These are phyloP conservation scores for Rhodotorula babjevae DNA, from an alignment of 768 basidiomycete species.

Conservation along the genomic window DNA sequence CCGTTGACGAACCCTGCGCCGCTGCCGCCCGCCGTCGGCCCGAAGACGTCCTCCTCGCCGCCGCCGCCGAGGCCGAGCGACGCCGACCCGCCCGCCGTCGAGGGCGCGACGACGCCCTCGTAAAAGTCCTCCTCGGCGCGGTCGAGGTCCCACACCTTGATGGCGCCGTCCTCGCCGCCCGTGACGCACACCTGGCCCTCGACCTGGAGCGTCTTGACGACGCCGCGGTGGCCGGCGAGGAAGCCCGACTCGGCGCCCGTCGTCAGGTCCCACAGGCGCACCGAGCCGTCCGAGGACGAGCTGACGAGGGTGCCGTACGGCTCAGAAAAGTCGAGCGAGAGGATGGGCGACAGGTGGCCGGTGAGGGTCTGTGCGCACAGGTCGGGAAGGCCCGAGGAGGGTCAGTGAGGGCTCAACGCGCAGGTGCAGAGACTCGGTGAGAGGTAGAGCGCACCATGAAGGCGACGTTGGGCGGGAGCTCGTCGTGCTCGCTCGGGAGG, in stretches of 20 bases:
- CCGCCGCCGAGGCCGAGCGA: neutral
- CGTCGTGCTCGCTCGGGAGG: conserved; percentile 93
- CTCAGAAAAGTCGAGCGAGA: conserved; percentile 88
- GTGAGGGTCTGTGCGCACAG: conserved; percentile 61
- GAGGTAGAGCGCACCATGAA: conserved; percentile 62
- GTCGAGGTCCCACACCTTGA: conserved; percentile 81
- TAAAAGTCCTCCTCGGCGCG: conserved; percentile 51
- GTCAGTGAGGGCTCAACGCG: too few relatives aligned
- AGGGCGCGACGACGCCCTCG: neutral
- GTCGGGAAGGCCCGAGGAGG: neutral
- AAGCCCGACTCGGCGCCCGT: conserved; percentile 80
- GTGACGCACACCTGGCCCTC: conserved; percentile 87
- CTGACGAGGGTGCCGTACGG: conserved; percentile 92
- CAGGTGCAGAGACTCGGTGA: neutral
- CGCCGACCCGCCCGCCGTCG: too few relatives aligned
- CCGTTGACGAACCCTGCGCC: conserved; percentile 8
- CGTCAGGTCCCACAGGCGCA: conserved; percentile 90
- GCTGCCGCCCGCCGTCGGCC: neutral
- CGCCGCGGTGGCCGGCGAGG: conserved; percentile 58
- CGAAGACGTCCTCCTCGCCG: conserved; percentile 37
- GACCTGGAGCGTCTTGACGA: conserved; percentile 84
- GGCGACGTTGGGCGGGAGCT: conserved; percentile 85
- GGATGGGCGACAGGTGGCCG: conserved; percentile 73
- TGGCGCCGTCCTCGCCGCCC: conserved; percentile 77
- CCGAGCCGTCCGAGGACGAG: conserved; percentile 71